Conservation (phyloP, 2,329 filamentous ascomycete species). For the Epichloe gansuensis region DNA sequence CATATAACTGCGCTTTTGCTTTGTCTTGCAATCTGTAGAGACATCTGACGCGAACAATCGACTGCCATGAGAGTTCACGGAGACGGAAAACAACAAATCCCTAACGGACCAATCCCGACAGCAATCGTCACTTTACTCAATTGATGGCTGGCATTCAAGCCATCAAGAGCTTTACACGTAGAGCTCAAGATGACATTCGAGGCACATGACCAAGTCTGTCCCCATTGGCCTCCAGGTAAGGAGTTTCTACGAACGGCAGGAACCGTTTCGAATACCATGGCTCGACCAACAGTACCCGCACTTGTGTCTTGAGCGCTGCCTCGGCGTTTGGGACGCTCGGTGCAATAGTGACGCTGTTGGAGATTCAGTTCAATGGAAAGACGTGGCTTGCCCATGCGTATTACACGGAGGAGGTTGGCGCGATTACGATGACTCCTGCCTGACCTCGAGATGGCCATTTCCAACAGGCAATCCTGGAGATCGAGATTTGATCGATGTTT, state of each 20-base stretch:
- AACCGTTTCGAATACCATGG: conserved; percentile 67
- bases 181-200: conserved; percentile 14
- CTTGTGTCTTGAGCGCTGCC: conserved; percentile 49
- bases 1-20: no score
- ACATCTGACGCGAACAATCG: no score
- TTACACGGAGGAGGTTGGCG: no score
- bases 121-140: not conserved
- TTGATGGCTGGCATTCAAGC: not conserved
- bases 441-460: conserved; percentile 5
- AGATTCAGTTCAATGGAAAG: conserved; percentile 50
- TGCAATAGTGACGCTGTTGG: conserved; percentile 47
- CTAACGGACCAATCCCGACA: not conserved
- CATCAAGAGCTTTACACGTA: not conserved
- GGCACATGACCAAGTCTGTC: conserved; percentile 31
- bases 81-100: no score
- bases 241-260: conserved; percentile 28
- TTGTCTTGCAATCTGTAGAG: no score
- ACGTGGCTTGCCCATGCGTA: no score
- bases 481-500: not conserved
- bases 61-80: no score
- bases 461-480: conserved; percentile 1
- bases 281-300: conserved; percentile 63
- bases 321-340: conserved; percentile 56
- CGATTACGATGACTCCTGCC: no score
- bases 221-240: conserved; percentile 30